These are phyloP conservation scores for Cercospora canescens DNA, from an alignment of 2,329 filamentous ascomycete genomes.

Conservation along the genomic window DNA sequence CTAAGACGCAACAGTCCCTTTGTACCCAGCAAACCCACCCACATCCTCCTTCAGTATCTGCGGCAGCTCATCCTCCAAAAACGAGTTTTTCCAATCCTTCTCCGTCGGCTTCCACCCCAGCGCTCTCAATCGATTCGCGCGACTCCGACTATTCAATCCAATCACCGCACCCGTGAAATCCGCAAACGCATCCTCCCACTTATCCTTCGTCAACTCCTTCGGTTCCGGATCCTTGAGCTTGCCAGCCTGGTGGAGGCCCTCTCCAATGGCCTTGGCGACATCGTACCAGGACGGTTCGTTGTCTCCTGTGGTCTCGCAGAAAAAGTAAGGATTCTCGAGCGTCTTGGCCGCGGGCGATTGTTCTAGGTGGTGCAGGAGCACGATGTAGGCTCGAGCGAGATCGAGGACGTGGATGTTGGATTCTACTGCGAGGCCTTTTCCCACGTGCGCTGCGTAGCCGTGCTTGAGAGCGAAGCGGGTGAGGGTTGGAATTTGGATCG, in stretches of 20 bases:
- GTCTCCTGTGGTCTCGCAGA: slow-evolving; percentile 46
- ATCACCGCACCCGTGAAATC: slow-evolving; percentile 39
- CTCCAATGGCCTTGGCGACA: slow-evolving; percentile 41
- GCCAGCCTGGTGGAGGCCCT: slow-evolving; percentile 40
- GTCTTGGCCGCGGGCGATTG: slow-evolving; percentile 31
- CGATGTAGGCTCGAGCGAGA: slow-evolving; percentile 48
- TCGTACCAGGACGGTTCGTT: slow-evolving; percentile 47
- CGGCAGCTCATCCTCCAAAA: slow-evolving; percentile 47
- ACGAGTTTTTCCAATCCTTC: slow-evolving; percentile 44
- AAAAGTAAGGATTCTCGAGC: slow-evolving; percentile 51
- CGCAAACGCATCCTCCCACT: slow-evolving; percentile 45
- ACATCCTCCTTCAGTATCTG: slow-evolving; percentile 35
- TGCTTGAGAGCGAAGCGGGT: slow-evolving; percentile 51
- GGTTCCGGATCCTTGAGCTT: slow-evolving; percentile 41
- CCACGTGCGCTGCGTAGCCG: slow-evolving; percentile 48
- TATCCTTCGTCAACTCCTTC: slow-evolving; percentile 37
- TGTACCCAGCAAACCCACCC: slow-evolving; percentile 22
- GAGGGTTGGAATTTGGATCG: slow-evolving; percentile 51
- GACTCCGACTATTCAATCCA: slow-evolving; percentile 46
- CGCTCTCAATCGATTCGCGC: slow-evolving; percentile 46
- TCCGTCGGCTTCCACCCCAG: slow-evolving; percentile 50
- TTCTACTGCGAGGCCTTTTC: slow-evolving; percentile 45
- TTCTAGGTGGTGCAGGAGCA: slow-evolving; percentile 50
- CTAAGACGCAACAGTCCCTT: slow-evolving; percentile 19
- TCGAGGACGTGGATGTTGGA: slow-evolving; percentile 51